Conservation (phyloP, 2,329 filamentous ascomycete species). For the Aspergillus costaricaensis region DNA sequence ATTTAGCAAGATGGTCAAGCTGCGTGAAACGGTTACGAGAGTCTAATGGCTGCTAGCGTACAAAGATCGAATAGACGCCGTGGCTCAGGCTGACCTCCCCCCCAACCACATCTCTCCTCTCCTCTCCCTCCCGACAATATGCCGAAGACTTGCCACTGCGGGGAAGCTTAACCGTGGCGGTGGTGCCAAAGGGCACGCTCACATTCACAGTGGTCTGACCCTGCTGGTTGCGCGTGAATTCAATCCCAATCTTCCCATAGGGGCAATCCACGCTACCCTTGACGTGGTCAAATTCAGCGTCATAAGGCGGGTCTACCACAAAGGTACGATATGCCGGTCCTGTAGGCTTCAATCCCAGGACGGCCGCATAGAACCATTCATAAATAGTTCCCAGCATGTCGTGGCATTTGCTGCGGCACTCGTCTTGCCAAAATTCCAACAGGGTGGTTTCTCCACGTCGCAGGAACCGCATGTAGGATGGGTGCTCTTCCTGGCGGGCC, state of each 20-base stretch:
- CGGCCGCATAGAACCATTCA: constrained; percentile 51
- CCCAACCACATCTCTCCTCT: too few species aligned
- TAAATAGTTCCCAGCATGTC: constrained; percentile 54
- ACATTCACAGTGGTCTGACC: background rate
- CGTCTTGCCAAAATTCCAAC: constrained; percentile 78
- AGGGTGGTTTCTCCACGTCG: constrained; percentile 64
- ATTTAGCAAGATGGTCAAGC: too few species aligned
- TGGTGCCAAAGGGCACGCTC: background rate
- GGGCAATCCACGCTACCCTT: constrained; percentile 25
- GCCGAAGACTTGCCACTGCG: too few species aligned
- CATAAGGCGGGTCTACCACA: constrained; percentile 43
- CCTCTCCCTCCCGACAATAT: background rate
- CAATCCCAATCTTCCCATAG: constrained; percentile 19
- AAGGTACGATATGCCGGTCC: constrained; percentile 46
- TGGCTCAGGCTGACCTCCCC: too few species aligned
- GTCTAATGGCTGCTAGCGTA: too few species aligned
- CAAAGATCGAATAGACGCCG: background rate
- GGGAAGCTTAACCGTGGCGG: constrained; percentile 1
- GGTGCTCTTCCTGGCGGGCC: constrained; percentile 52
- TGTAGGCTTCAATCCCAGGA: constrained; percentile 42
- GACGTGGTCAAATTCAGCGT: constrained; percentile 41
- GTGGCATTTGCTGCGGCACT: constrained; percentile 71
- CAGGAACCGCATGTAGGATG: constrained; percentile 52
- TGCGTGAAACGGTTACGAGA: too few species aligned
- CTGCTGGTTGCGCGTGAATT: background rate